A percentile compares a stretch with the other conserved stretches of the same genome.
Conservation (phyloP, 495 filamentous ascomycete species). For the Articulospora tetracladia region DNA sequence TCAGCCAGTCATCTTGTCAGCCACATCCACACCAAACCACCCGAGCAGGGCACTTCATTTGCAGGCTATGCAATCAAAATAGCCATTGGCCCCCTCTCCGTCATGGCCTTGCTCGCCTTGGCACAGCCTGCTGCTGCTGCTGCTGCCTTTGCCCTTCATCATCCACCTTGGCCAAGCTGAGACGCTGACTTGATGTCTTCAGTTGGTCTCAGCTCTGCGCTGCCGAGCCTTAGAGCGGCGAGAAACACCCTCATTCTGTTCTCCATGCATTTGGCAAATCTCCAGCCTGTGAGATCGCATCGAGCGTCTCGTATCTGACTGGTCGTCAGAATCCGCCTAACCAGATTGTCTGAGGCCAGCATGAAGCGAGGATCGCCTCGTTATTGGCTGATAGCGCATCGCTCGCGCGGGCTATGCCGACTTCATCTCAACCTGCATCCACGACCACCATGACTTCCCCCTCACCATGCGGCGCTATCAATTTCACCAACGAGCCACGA, state of each 20-base stretch:
- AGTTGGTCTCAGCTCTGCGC: slow-evolving; percentile 11
- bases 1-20: background rate
- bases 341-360: slow-evolving; percentile 13
- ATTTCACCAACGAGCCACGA: background rate
- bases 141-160: background rate
- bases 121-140: background rate
- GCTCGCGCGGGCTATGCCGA: background rate
- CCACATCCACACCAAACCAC: background rate
- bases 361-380: background rate
- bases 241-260: background rate
- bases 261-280: background rate
- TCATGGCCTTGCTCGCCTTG: slow-evolving; percentile 1
- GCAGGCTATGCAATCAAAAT: slow-evolving; percentile 14
- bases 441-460: background rate
- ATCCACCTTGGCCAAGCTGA: slow-evolving; percentile 3
- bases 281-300: slow-evolving; percentile 13
- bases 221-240: slow-evolving; percentile 12
- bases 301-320: slow-evolving; percentile 14
- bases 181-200: slow-evolving; percentile 6
- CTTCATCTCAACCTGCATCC: slow-evolving; percentile 11
- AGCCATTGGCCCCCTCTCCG: slow-evolving; percentile 1
- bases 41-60: slow-evolving; percentile 10
- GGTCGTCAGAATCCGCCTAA: slow-evolving; percentile 19
- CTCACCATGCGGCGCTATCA: slow-evolving; percentile 7
- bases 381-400: slow-evolving; percentile 6